phyloP scores from a whole-genome alignment of 148 eudicot genomes.

The Rhododendron kiyosumense region DNA sequence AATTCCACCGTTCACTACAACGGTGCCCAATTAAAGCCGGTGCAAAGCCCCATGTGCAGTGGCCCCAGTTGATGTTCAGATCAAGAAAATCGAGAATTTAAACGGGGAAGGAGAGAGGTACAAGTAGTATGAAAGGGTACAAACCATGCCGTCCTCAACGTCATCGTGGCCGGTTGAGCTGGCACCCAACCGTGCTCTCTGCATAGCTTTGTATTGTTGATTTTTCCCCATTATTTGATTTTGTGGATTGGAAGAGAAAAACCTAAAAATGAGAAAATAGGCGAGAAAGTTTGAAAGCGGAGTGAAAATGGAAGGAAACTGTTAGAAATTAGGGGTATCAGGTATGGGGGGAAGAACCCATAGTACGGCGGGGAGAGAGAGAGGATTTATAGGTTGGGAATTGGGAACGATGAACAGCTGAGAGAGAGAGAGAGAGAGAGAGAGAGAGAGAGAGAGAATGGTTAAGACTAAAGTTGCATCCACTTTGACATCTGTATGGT shows the following conservation, averaged over 20 bases:
- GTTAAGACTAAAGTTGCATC: background rate
- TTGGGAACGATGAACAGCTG: background rate
- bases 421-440: background rate
- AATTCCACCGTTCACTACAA: background rate
- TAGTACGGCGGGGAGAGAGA: background rate
- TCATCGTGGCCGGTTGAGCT: conserved; percentile 17
- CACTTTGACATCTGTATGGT: background rate
- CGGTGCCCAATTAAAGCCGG: background rate
- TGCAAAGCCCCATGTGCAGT: background rate
- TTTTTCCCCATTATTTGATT: conserved; percentile 15
- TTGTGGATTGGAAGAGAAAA: background rate
- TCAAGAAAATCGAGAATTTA: background rate
- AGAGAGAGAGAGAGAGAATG: background rate
- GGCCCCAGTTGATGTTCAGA: background rate
- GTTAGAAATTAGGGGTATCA: background rate
- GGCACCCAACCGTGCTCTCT: conserved; percentile 15
- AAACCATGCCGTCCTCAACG: conserved; percentile 21
- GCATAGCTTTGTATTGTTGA: conserved; percentile 23
- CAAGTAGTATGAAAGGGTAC: conserved; percentile 18
- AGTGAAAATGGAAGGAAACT: background rate
- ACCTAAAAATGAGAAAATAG: background rate
- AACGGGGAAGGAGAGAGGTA: background rate
- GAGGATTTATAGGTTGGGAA: background rate
- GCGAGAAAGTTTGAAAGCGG: background rate
- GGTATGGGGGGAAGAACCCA: background rate